Evolutionary conservation across 2,329 filamentous ascomycete genomes (phyloP).

Genomic region (Dothistroma septosporum): DNA sequence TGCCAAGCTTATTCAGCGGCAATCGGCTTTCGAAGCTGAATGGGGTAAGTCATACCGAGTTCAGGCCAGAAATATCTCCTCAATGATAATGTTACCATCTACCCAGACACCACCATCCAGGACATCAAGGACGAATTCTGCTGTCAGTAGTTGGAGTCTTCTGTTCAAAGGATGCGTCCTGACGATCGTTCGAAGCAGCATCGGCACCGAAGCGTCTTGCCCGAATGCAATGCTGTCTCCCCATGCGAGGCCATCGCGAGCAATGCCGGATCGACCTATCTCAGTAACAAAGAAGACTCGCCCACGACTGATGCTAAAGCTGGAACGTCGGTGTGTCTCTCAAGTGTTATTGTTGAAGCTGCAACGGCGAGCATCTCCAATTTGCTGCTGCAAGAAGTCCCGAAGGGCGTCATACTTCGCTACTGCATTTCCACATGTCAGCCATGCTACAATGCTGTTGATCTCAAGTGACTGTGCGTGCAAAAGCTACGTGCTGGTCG

Average conservation of each 20-base stretch:
- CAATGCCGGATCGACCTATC: slow-evolving; percentile 16
- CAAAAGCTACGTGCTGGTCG: slow-evolving; percentile 16
- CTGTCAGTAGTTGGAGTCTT: slow-evolving; percentile 14
- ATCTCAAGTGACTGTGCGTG: slow-evolving; percentile 18
- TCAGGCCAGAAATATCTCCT: slow-evolving; percentile 10
- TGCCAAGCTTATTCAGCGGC: not conserved
- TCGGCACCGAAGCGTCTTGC: slow-evolving; percentile 15
- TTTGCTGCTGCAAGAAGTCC: slow-evolving; percentile 8
- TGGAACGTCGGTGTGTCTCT: slow-evolving; percentile 6
- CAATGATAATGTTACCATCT: slow-evolving; percentile 6
- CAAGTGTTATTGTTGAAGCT: slow-evolving; percentile 3
- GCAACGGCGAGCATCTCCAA: slow-evolving; percentile 3
- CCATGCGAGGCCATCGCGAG: slow-evolving; percentile 14
- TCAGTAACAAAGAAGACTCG: slow-evolving; percentile 21
- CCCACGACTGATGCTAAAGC: slow-evolving; percentile 17
- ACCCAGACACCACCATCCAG: slow-evolving; percentile 19
- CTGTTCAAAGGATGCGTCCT: slow-evolving; percentile 4
- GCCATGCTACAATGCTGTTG: slow-evolving; percentile 15
- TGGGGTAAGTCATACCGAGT: not conserved
- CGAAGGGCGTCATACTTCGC: slow-evolving; percentile 15
- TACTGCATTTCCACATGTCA: slow-evolving; percentile 13
- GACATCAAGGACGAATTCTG: slow-evolving; percentile 16
- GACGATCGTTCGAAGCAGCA: slow-evolving; percentile 13
- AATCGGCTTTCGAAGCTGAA: not conserved
- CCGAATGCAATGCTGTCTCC: slow-evolving; percentile 16